Evolutionary conservation across 345 rosid genomes (phyloP).

Genomic region (Heritiera fomes): DNA sequence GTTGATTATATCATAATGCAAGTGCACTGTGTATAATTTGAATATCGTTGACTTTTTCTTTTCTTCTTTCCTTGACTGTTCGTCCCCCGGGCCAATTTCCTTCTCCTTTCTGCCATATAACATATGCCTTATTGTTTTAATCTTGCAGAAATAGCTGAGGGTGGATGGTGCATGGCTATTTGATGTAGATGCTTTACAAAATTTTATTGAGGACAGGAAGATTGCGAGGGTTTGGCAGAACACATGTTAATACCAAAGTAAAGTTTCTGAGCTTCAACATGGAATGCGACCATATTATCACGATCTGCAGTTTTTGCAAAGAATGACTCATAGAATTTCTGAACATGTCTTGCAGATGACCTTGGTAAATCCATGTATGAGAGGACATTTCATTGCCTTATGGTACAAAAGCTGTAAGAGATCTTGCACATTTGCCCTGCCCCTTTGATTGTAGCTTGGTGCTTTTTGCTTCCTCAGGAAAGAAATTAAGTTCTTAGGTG

Average conservation of each 20-base stretch:
- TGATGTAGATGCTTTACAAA: conserved; percentile 59
- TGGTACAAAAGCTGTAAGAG: conserved; percentile 65
- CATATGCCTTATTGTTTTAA: neutral
- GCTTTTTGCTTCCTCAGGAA: conserved; percentile 77
- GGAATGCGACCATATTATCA: conserved; percentile 12
- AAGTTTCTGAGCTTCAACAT: conserved; percentile 28
- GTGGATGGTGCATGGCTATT: conserved; percentile 80
- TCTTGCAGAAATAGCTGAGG: conserved; percentile 46
- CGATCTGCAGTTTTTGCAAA: neutral
- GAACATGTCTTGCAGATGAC: conserved; percentile 50
- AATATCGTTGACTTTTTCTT: neutral
- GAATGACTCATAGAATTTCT: conserved; percentile 13
- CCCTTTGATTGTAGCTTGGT: conserved; percentile 55
- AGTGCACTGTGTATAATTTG: neutral
- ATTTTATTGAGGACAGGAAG: conserved; percentile 31
- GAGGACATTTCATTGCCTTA: conserved; percentile 64
- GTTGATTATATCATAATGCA: neutral
- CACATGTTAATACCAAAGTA: conserved; percentile 68
- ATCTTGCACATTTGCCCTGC: conserved; percentile 54
- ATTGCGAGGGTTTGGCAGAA: conserved; percentile 53
- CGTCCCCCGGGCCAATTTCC: neutral
- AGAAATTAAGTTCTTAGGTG: conserved; percentile 75
- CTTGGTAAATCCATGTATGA: conserved; percentile 62
- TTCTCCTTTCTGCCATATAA: neutral
- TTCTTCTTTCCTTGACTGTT: neutral